Percentiles rank a stretch among this genome's conserved stretches.
Evolutionary conservation across 2,329 filamentous ascomycete genomes (phyloP).

Genomic region (Stagonosporopsis tanaceti): DNA sequence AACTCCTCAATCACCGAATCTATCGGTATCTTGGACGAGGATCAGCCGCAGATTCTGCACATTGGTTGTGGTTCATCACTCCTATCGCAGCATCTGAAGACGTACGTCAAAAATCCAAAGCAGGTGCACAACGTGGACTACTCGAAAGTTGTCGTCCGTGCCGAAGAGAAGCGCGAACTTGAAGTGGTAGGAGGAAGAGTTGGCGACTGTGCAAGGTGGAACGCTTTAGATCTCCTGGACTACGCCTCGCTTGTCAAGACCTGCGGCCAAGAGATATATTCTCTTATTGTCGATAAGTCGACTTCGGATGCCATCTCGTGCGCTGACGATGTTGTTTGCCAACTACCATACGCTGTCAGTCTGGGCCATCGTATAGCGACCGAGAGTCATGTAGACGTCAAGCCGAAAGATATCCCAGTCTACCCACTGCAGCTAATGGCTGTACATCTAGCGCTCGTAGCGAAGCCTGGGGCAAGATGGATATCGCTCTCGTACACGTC

Average conservation of each 20-base stretch:
- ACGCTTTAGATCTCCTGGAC: slow-evolving; percentile 46
- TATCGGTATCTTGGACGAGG: slow-evolving; percentile 21
- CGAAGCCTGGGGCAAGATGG: slow-evolving; percentile 50
- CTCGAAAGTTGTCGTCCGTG: slow-evolving; percentile 45
- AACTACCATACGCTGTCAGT: slow-evolving; percentile 41
- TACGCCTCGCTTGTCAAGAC: slow-evolving; percentile 37
- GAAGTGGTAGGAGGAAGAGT: not conserved
- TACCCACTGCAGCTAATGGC: slow-evolving; percentile 52
- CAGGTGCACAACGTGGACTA: slow-evolving; percentile 52
- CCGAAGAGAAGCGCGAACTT: slow-evolving; percentile 40
- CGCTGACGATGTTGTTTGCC: slow-evolving; percentile 42
- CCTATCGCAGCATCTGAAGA: slow-evolving; percentile 48
- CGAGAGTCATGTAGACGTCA: slow-evolving; percentile 2
- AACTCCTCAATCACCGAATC: slow-evolving; percentile 40
- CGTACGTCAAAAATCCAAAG: slow-evolving; percentile 36
- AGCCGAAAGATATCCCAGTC: slow-evolving; percentile 27
- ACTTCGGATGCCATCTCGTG: slow-evolving; percentile 51
- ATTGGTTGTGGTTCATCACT: slow-evolving; percentile 52
- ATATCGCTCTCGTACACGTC: slow-evolving; percentile 51
- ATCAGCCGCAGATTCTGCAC: slow-evolving; percentile 43
- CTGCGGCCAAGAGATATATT: slow-evolving; percentile 37
- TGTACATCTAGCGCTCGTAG: slow-evolving; percentile 50
- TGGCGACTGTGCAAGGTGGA: slow-evolving; percentile 43
- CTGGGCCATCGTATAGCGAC: slow-evolving; percentile 11
- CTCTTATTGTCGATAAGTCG: slow-evolving; percentile 50